phyloP scores from a whole-genome alignment of 2,329 filamentous ascomycete species.

The Domatiomyces globalis region DNA sequence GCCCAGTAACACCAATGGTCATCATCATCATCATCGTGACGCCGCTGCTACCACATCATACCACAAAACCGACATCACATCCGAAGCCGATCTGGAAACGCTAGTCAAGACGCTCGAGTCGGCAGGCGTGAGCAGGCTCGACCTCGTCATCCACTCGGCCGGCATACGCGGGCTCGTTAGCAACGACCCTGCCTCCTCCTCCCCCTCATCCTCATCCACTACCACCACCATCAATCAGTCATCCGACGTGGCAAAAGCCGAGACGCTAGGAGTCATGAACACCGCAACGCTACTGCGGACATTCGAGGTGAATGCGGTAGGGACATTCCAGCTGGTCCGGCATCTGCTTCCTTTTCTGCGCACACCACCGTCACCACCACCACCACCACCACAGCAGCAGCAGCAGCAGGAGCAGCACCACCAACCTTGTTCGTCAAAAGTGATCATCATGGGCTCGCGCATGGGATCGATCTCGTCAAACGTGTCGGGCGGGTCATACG shows the following conservation, averaged over 20 bases:
- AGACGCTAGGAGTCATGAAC: slow-evolving; percentile 19
- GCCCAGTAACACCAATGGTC: neutral
- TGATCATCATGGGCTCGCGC: slow-evolving; percentile 31
- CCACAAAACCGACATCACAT: slow-evolving; percentile 10
- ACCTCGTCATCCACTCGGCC: slow-evolving; percentile 30
- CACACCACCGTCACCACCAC: neutral
- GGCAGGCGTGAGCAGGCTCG: slow-evolving; percentile 14
- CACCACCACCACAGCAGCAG: neutral
- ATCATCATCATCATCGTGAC: neutral
- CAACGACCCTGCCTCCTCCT: neutral
- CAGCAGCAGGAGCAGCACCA: slow-evolving; percentile 23
- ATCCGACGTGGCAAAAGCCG: slow-evolving; percentile 7
- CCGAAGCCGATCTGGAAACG: neutral
- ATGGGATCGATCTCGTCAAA: slow-evolving; percentile 34
- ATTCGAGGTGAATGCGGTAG: slow-evolving; percentile 31
- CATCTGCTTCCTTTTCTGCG: slow-evolving; percentile 25
- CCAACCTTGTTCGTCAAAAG: slow-evolving; percentile 29
- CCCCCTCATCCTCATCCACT: too few species aligned
- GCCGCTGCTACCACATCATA: slow-evolving; percentile 19
- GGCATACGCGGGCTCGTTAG: slow-evolving; percentile 28
- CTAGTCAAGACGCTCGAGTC: neutral
- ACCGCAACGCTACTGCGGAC: slow-evolving; percentile 14
- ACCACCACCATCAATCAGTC: neutral
- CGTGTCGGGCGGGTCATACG: slow-evolving; percentile 28
- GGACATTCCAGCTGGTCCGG: slow-evolving; percentile 29